A percentile compares a stretch with the other conserved stretches of the same genome.
Evolutionary conservation across 352 stramenopile species (phyloP).

Genomic region (Phytophthora boehmeriae): DNA sequence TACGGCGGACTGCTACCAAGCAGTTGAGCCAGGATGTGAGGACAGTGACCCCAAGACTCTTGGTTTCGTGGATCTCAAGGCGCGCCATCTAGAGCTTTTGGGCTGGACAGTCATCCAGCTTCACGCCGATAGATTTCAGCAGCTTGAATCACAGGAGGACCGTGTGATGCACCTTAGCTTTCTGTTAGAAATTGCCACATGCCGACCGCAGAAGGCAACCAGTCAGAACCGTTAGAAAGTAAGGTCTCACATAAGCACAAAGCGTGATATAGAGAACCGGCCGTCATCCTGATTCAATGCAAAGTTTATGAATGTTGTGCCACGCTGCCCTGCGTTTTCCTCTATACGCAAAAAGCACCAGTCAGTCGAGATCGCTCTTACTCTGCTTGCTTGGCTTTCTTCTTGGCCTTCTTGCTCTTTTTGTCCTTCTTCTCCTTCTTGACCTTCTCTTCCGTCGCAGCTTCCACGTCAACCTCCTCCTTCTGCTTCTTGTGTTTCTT

Average conservation of each 20-base stretch:
- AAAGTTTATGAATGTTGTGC: slow-evolving; percentile 24
- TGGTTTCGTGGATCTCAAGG: slow-evolving; percentile 66
- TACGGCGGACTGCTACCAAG: slow-evolving; percentile 53
- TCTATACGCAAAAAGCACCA: slow-evolving; percentile 15
- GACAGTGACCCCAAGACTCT: slow-evolving; percentile 50
- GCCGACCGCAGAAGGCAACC: slow-evolving; percentile 20
- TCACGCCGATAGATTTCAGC: slow-evolving; percentile 54
- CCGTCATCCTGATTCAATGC: slow-evolving; percentile 17
- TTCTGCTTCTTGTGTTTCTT: slow-evolving; percentile 55
- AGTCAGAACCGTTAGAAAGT: slow-evolving; percentile 11
- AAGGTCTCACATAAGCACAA: background rate
- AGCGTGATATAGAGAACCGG: slow-evolving; percentile 22
- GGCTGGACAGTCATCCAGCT: slow-evolving; percentile 79
- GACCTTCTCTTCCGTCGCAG: slow-evolving; percentile 15
- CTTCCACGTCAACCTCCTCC: slow-evolving; percentile 4
- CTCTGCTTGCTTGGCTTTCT: slow-evolving; percentile 47
- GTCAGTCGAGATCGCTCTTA: slow-evolving; percentile 7
- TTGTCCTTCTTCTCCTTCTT: slow-evolving; percentile 47
- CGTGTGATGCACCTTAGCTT: slow-evolving; percentile 68
- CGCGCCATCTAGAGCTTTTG: slow-evolving; percentile 60
- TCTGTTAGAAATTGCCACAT: slow-evolving; percentile 70
- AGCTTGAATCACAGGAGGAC: slow-evolving; percentile 52
- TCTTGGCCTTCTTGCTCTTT: slow-evolving; percentile 47
- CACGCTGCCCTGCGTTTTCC: background rate
- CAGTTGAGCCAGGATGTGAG: slow-evolving; percentile 37